phyloP scores from a whole-genome alignment of 2,329 filamentous ascomycete species.

The Tolypocladium tropicale region DNA sequence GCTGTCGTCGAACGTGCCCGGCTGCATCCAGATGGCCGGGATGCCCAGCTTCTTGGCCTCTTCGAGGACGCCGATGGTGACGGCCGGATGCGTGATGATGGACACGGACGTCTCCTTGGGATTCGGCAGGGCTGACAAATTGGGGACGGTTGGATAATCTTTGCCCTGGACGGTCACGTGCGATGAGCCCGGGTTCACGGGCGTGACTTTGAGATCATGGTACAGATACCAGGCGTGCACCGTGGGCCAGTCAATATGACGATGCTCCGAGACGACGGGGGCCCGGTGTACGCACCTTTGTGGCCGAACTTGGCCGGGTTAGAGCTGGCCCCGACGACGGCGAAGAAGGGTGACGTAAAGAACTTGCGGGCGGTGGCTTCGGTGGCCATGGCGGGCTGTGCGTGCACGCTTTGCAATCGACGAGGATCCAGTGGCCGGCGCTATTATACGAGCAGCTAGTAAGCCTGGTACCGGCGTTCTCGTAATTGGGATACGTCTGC shows the following conservation, averaged over 20 bases:
- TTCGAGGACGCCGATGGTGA: conserved; percentile 63
- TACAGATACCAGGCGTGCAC: conserved; percentile 84
- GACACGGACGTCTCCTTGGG: conserved; percentile 67
- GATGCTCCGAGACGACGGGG: not conserved
- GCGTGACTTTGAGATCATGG: conserved; percentile 66
- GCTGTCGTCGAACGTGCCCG: conserved; percentile 73
- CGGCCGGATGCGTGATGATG: conserved; percentile 75
- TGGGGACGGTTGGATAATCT: conserved; percentile 53
- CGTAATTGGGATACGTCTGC: not conserved
- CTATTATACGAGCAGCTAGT: too few species aligned
- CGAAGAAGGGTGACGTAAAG: conserved; percentile 70
- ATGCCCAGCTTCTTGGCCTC: conserved; percentile 69
- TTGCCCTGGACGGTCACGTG: conserved; percentile 50
- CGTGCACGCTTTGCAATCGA: not conserved
- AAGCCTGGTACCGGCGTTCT: not conserved
- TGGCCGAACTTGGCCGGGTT: conserved; percentile 81
- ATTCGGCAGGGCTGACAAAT: conserved; percentile 52
- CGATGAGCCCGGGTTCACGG: conserved; percentile 66
- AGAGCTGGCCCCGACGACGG: conserved; percentile 82
- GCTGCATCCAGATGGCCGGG: conserved; percentile 77
- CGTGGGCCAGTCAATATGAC: conserved; percentile 22
- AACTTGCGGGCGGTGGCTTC: conserved; percentile 66
- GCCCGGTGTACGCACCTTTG: conserved; percentile 49
- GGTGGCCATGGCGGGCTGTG: conserved; percentile 40
- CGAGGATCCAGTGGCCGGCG: not conserved